Percentiles rank a stretch among this genome's conserved stretches.
phyloP scores from a whole-genome alignment of 1,284 basidiomycete genomes.

The Boletus semigastroideus region DNA sequence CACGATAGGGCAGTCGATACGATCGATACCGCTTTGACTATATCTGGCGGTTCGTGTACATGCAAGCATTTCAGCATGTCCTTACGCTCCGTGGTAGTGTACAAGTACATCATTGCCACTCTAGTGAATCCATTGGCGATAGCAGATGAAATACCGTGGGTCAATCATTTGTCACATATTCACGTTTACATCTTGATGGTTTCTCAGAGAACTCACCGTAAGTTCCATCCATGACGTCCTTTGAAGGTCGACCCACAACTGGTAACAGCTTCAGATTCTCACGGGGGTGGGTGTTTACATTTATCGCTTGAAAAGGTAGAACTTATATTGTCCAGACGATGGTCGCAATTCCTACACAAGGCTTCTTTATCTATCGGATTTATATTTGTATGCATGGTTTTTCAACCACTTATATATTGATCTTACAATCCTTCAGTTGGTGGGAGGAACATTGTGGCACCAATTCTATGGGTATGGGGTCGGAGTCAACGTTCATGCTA shows the following conservation, averaged over 20 bases:
- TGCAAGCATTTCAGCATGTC: neutral
- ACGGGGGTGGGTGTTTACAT: neutral
- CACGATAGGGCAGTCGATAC: neutral
- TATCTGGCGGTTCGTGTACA: neutral
- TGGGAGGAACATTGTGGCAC: slow-evolving; percentile 1
- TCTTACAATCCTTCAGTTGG: neutral
- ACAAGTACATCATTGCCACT: neutral
- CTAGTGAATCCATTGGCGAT: neutral
- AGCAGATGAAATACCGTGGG: neutral
- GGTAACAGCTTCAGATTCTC: neutral
- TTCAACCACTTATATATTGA: neutral
- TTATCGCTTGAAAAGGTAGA: neutral
- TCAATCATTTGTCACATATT: neutral
- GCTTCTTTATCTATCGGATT: neutral
- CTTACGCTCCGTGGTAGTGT: neutral
- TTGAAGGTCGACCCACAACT: neutral
- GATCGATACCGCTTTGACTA: neutral
- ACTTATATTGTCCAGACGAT: neutral
- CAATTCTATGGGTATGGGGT: slow-evolving; percentile 9
- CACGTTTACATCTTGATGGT: neutral
- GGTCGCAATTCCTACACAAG: neutral
- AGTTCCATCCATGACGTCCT: neutral
- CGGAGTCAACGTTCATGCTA: neutral
- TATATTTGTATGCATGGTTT: neutral
- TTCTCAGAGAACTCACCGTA: neutral